These are phyloP conservation scores for Mycena galericulata DNA, from an alignment of 768 basidiomycete genomes.

Conservation along the genomic window DNA sequence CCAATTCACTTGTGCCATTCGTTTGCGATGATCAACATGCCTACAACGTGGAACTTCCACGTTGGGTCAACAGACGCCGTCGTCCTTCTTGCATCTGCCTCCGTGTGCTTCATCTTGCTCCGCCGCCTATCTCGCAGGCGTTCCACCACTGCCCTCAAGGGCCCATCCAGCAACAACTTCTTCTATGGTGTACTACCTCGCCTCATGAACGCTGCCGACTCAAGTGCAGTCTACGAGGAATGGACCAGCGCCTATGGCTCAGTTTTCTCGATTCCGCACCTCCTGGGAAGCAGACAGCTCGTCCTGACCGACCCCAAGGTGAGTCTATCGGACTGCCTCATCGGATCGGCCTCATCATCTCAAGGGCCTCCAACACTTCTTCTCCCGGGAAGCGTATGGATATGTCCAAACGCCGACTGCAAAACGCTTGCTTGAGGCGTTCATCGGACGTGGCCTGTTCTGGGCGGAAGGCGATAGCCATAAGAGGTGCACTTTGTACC, in stretches of 20 bases:
- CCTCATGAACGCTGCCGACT: conserved; percentile 44
- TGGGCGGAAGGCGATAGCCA: conserved; percentile 51
- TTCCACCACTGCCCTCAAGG: conserved; percentile 55
- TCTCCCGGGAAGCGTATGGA: conserved; percentile 59
- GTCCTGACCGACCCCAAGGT: conserved; percentile 41
- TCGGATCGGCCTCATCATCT: too few species aligned
- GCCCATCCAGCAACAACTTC: conserved; percentile 56
- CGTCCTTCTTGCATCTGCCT: neutral
- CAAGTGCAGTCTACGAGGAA: conserved; percentile 52
- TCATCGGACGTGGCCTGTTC: conserved; percentile 47
- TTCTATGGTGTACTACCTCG: conserved; percentile 54
- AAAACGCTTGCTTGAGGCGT: conserved; percentile 31
- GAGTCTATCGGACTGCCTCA: too few species aligned
- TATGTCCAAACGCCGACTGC: conserved; percentile 53
- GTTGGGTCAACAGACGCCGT: neutral
- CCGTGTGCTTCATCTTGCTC: neutral
- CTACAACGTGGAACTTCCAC: neutral
- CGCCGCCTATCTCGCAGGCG: neutral
- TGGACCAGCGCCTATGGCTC: conserved; percentile 64
- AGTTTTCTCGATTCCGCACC: conserved; percentile 53
- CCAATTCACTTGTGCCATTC: too few species aligned
- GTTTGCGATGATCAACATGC: too few species aligned
- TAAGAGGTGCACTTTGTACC: conserved; percentile 36
- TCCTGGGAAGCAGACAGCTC: conserved; percentile 49
- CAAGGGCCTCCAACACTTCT: conserved; percentile 59